phyloP scores from a whole-genome alignment of 1,284 basidiomycete genomes.

The Pyrrhoderma lamaoense region DNA sequence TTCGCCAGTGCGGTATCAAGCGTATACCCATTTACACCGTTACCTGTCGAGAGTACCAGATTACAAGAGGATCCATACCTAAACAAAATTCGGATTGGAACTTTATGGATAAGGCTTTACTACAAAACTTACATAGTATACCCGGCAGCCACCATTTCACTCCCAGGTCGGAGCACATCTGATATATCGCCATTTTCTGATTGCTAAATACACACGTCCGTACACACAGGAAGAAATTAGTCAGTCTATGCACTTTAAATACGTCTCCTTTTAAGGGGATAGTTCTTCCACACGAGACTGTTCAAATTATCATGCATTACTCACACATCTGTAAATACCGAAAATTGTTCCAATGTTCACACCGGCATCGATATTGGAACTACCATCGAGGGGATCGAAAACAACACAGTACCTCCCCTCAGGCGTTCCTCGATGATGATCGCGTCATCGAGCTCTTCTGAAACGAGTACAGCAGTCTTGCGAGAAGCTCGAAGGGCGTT shows the following conservation, averaged over 20 bases:
- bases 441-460: conserved; percentile 91
- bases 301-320: conserved; percentile 24
- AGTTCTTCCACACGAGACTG: not conserved
- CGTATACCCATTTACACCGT: conserved; percentile 98
- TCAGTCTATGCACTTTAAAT: no score
- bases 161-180: conserved; percentile 92
- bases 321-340: conserved; percentile 88
- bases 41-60: conserved; percentile 90
- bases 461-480: conserved; percentile 94
- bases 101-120: conserved; percentile 9
- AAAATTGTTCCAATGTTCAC: conserved; percentile 99
- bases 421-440: conserved; percentile 78
- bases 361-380: conserved; percentile 99
- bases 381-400: conserved; percentile 97
- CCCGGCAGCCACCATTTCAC: conserved; percentile 96
- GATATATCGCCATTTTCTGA: conserved; percentile 50
- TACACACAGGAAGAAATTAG: not conserved
- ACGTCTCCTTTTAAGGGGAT: no score
- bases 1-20: conserved; percentile 91
- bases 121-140: conserved; percentile 74
- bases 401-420: conserved; percentile 94
- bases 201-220: not conserved
- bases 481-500: conserved; percentile 90
- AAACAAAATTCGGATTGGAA: not conserved
- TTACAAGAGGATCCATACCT: conserved; percentile 99